phyloP scores from a whole-genome alignment of 2,329 filamentous ascomycete species.

The Ophiostoma tasmaniense region DNA sequence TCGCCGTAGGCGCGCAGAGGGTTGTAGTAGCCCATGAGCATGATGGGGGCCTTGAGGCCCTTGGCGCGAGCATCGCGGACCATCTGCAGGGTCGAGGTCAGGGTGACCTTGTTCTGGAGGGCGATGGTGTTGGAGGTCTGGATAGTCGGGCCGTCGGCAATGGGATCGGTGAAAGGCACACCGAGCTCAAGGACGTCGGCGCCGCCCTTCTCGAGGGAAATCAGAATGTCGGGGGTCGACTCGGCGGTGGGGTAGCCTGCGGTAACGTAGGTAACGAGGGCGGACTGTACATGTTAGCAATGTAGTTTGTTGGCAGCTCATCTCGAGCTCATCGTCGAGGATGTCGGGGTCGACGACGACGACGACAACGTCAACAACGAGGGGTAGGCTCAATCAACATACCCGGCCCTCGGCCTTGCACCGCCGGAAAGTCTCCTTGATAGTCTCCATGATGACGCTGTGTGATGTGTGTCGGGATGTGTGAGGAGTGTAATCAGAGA shows the following conservation, averaged over 20 bases:
- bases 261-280: conserved; percentile 92
- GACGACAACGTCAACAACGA: neutral
- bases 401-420: conserved; percentile 54
- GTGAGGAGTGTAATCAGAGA: neutral
- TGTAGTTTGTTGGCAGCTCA: neutral
- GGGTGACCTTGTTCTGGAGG: conserved; percentile 79
- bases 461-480: conserved; percentile 8
- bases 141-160: conserved; percentile 94
- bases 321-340: neutral
- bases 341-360: neutral
- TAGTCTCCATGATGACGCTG: conserved; percentile 41
- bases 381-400: conserved; percentile 13
- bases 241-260: conserved; percentile 81
- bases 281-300: conserved; percentile 43
- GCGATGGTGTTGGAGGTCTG: conserved; percentile 91
- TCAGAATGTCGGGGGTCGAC: conserved; percentile 72
- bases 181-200: conserved; percentile 94
- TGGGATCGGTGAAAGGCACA: conserved; percentile 94
- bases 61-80: conserved; percentile 68
- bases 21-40: conserved; percentile 99
- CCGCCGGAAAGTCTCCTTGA: conserved; percentile 51
- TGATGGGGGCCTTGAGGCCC: conserved; percentile 71
- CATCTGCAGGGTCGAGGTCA: conserved; percentile 70
- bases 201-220: conserved; percentile 87
- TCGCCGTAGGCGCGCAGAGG: conserved; percentile 90